phyloP scores from a whole-genome alignment of 352 stramenopile species.

The Globisporangium rhizosaccharum region DNA sequence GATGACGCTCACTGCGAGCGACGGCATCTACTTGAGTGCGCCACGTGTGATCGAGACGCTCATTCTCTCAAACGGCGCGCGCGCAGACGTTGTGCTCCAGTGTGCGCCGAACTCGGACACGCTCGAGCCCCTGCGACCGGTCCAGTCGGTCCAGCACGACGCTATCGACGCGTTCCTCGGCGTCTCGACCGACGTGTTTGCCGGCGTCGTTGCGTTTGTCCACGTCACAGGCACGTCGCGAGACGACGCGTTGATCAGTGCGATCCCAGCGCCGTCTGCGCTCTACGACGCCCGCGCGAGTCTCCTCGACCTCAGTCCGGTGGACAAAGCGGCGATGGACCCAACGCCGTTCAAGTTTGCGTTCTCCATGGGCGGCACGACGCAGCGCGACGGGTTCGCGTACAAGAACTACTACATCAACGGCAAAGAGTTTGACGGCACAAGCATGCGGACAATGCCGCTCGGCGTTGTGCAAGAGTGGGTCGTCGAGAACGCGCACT shows the following conservation, averaged over 20 bases:
- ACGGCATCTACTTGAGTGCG: slow-evolving; percentile 49
- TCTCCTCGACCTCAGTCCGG: slow-evolving; percentile 25
- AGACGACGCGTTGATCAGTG: slow-evolving; percentile 23
- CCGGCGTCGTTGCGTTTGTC: slow-evolving; percentile 55
- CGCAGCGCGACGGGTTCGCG: slow-evolving; percentile 49
- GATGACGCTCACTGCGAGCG: slow-evolving; percentile 42
- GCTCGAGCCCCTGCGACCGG: slow-evolving; percentile 36
- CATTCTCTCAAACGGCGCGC: slow-evolving; percentile 49
- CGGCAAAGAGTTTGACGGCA: slow-evolving; percentile 43
- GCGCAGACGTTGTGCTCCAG: slow-evolving; percentile 53
- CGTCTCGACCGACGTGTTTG: slow-evolving; percentile 47
- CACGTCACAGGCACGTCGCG: slow-evolving; percentile 35
- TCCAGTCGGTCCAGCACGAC: slow-evolving; percentile 45
- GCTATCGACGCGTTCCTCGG: slow-evolving; percentile 46
- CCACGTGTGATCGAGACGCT: slow-evolving; percentile 37
- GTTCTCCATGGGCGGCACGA: slow-evolving; percentile 44
- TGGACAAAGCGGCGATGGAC: slow-evolving; percentile 28
- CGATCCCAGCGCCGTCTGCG: slow-evolving; percentile 26
- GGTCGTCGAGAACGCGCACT: slow-evolving; percentile 55
- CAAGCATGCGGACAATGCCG: slow-evolving; percentile 40
- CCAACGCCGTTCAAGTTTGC: slow-evolving; percentile 40
- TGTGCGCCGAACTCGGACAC: slow-evolving; percentile 30
- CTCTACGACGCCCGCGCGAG: slow-evolving; percentile 37
- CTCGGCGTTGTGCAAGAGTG: slow-evolving; percentile 67
- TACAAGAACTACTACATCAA: slow-evolving; percentile 82